Percentiles rank a stretch among this genome's conserved stretches.
phyloP scores from a whole-genome alignment of 2,329 filamentous ascomycete genomes.

The Aspergillus sp. region DNA sequence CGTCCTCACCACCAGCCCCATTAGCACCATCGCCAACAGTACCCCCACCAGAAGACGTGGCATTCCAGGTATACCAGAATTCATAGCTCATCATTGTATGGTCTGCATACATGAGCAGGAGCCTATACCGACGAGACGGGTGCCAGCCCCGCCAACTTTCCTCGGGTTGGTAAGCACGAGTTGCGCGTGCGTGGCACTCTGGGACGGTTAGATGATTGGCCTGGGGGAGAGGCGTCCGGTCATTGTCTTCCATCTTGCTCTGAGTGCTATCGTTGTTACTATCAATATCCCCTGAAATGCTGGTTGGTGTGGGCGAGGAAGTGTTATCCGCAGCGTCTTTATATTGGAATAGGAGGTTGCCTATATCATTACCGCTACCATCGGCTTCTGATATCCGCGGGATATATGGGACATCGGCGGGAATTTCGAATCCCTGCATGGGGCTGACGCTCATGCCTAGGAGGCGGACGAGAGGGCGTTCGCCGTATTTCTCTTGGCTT shows the following conservation, averaged over 20 bases:
- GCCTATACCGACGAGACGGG: conserved; percentile 47
- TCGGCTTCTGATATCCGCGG: conserved; percentile 21
- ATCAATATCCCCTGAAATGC: neutral
- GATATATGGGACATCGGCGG: conserved; percentile 35
- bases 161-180: conserved; percentile 30
- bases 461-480: conserved; percentile 47
- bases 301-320: neutral
- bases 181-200: conserved; percentile 36
- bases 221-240: neutral
- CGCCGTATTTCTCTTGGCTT: conserved; percentile 47
- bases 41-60: neutral
- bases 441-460: conserved; percentile 58
- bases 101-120: conserved; percentile 59
- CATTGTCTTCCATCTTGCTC: neutral
- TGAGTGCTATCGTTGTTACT: neutral
- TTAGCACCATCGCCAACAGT: conserved; percentile 14
- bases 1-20: neutral
- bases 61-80: conserved; percentile 47
- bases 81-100: conserved; percentile 61
- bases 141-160: conserved; percentile 42
- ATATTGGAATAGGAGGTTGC: conserved; percentile 23
- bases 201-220: conserved; percentile 25
- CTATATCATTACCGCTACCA: conserved; percentile 7
- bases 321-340: conserved; percentile 11
- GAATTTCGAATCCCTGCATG: conserved; percentile 51